Base-by-base conservation (phyloP, 257 asterid genomes). In the Solanum chiquidenum region DNA sequence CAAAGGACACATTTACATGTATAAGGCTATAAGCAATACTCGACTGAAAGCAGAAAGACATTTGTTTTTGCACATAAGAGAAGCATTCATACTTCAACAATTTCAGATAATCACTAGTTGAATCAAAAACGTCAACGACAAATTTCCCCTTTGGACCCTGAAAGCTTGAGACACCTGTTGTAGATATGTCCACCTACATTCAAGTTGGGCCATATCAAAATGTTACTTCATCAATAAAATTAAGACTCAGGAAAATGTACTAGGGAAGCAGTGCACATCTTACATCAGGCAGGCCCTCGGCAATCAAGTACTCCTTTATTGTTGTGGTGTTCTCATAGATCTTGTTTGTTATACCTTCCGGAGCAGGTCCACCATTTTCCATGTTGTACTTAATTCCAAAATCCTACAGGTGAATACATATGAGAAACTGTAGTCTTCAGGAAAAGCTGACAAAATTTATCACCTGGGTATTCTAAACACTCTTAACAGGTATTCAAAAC, bases 351-450 rank as follows among this genome's bases (percentile, higher is more conserved):
- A 95, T 92, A 87, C 96, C 97, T 93, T 97, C 99, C 7, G 98
- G 98, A 83, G 99, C 99, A 89, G 99, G 99, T 86, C 99, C 99
- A 88, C 99, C 99, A 92, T 97, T 97, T 91, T 94, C 99, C 99
- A 97, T 97, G 94, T 95, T 97, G 95, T 97, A 97, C 90, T 97
- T 97, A 88, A 97, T 95, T 90, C 99, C 99, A 90, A 97, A 97
- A 88, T 97, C 99, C 99, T 97, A 92, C 52, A 52, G 49, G 87
- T 44, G 37, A 66, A 80, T 46, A 29, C 68, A 46, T 46, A 29
- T 80, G 42, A 80, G 85, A 80, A 46, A 29, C 68, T 80, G 27
- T 80, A 80, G 29, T 44, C 85, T 46, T 29, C 64, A 44, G 64
- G 85, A 80, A 80, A 23, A 46, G 29, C 29, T 46, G 62, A 49